These are phyloP conservation scores for Eremothecium gossypii DNA, from an alignment of 1,139 yeast genomes.

Conservation along the genomic window DNA sequence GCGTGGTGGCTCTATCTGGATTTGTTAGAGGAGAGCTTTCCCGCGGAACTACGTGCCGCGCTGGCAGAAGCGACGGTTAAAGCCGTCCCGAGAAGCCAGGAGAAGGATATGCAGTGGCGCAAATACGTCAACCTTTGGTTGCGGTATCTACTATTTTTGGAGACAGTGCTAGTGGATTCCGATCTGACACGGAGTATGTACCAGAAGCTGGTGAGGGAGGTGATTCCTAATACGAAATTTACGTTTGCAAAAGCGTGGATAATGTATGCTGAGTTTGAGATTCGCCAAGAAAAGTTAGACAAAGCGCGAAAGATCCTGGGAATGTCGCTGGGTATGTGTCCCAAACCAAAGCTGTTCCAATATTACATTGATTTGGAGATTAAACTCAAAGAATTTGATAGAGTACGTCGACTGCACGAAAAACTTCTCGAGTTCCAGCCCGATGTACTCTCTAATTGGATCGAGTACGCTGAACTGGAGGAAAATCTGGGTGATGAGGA, in stretches of 20 bases:
- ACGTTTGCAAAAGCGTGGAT: conserved; percentile 74
- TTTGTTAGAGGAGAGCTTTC: conserved; percentile 32
- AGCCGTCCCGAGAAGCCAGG: conserved; percentile 29
- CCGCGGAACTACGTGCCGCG: conserved; percentile 27
- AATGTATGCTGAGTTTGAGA: conserved; percentile 60
- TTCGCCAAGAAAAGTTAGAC: conserved; percentile 45
- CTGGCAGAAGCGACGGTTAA: conserved; percentile 41
- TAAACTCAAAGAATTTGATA: conserved; percentile 60
- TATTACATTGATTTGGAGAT: conserved; percentile 49
- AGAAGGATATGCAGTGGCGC: conserved; percentile 44
- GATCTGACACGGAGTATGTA: conserved; percentile 45
- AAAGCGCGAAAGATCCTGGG: conserved; percentile 68
- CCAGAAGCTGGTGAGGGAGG: conserved; percentile 36
- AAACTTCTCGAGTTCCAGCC: conserved; percentile 54
- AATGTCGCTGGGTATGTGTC: conserved; percentile 54
- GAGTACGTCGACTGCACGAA: conserved; percentile 67
- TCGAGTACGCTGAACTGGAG: conserved; percentile 62
- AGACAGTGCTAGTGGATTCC: conserved; percentile 38
- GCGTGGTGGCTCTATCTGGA: conserved; percentile 72
- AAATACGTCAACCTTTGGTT: conserved; percentile 66
- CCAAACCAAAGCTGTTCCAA: conserved; percentile 50
- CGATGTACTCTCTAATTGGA: conserved; percentile 37
- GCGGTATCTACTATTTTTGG: conserved; percentile 56
- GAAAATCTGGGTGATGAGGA: conserved; percentile 57
- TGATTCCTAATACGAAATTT: conserved; percentile 50